Evolutionary conservation across 495 filamentous ascomycete species (phyloP), one percentile per base, ranked within the genome.

Genomic region (Penicillium lagena): DNA sequence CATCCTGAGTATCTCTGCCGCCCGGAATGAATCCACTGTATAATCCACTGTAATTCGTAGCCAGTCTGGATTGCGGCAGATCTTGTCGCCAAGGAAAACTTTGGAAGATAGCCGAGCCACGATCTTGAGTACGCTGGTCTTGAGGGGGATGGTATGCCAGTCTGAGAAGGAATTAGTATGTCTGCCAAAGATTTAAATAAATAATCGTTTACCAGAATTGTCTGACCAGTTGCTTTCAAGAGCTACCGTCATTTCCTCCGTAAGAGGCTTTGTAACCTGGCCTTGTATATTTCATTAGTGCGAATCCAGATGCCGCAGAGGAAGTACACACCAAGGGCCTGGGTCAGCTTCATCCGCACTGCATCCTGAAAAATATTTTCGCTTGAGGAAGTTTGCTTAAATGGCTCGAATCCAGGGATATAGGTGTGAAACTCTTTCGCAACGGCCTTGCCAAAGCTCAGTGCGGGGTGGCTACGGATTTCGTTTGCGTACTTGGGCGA

Each of bases 31-130:
- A 37, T 75, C 62, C 8, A 75, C 28, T 0, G 79, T 76, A 49
- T 74, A 81, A 14, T 62, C 66, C 40, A 75, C 66, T 7, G 73
- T 70, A 10, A 67, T 60, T 4, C 66, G 50, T 6, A 78, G 50
- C 61, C 80, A 83, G 14, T 73, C 69, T 37, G 71, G 64, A 7
- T 72, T 55, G 9, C 71, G 66, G 44, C 72, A 75, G 10, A 78
- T 43, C n/a, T 69, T 58, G 0, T 56, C 42, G 12, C 77, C 78
- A 38, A 78, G 65, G 37, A 80, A 80, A 7, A 75, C 55, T 9
- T 71, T 56, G 29, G 73, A 72, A 0, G 77, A 75, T 11, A 76
- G 52, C 9, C 63, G 67, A 15, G 73, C 75, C 7, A 82, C 68
- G 7, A 79, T 64, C 10, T 40, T 29, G 4, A 43, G 43, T 12